Conservation (phyloP, 345 rosid species). For the Cardiospermum halicacabum region DNA sequence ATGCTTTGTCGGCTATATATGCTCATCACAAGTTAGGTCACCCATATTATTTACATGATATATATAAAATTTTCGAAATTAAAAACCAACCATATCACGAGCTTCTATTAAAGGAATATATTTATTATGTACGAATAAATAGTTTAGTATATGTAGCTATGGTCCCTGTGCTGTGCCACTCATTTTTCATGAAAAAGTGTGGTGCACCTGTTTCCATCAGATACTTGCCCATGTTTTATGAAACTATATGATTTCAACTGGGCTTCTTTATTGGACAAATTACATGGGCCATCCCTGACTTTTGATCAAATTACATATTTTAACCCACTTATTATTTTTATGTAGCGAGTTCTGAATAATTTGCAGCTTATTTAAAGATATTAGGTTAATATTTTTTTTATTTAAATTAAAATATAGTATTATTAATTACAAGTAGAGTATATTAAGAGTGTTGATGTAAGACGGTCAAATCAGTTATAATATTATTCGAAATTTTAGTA, state of each 20-base stretch:
- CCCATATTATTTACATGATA: slow-evolving; percentile 38
- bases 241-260: not conserved
- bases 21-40: slow-evolving; percentile 51
- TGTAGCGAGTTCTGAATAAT: too few species aligned
- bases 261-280: not conserved
- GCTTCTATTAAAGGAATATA: not conserved
- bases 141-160: not conserved
- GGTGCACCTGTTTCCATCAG: slow-evolving; percentile 15
- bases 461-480: too few species aligned
- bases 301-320: too few species aligned
- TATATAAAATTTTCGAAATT: slow-evolving; percentile 14
- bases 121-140: not conserved
- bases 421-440: too few species aligned
- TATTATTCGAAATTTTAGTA: too few species aligned
- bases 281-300: too few species aligned
- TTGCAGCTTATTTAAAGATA: too few species aligned
- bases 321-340: too few species aligned
- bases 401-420: too few species aligned
- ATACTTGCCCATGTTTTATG: not conserved
- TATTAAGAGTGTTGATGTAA: too few species aligned
- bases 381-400: too few species aligned
- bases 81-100: not conserved
- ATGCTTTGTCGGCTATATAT: slow-evolving; percentile 75
- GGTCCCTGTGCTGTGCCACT: slow-evolving; percentile 17
- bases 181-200: slow-evolving; percentile 10